Evolutionary conservation across 805 yeast genomes (phyloP), one percentile per base, ranked within the genome.

Genomic region (Starmerella potacharoeniae): DNA sequence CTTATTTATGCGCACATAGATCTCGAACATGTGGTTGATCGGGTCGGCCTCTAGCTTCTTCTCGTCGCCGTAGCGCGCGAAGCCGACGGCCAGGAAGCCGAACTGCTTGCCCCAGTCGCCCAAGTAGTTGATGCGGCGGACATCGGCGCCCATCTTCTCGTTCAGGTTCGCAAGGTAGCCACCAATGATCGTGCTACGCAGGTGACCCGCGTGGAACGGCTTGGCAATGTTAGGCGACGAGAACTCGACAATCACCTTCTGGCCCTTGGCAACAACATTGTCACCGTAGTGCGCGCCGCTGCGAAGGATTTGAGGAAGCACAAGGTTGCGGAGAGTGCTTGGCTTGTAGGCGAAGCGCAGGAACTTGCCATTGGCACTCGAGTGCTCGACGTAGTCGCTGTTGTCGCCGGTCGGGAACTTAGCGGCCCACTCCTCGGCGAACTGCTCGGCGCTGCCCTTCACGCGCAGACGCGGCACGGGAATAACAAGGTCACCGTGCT

Each of bases 71-170:
- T 85, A 93, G 66, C 79, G 81, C 55, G 81, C 79, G 70, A 84
- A 93, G 48, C 97, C 99, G 59, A 93, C 84, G 30, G 97, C 98
- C 63, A 93, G 77, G 47, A 93, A 62, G 71, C 98, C 99, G 66
- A 91, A 93, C 75, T 93, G 99, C 73, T 93, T 93, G 55, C 99
- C 99, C 98, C 98, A 93, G 73, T 93, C 99, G 66, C 99, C 99
- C 62, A 93, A 77, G 72, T 93, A 93, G 76, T 93, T 93, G 75
- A 91, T 77, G 73, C 97, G 81, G 62, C 78, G 73, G 46, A 93
- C 98, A n/a, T 87, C 79, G 86, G 91, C 93, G 48, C 97, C 98
- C 55, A 83, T 75, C 62, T 80, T 82, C 72, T 89, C 96, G 68
- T 93, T 86, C 69, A 93, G 76, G 71, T 90, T 91, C 42, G 96